Base-by-base conservation (phyloP, 176 grass and related monocot genomes). In the Oryza australiensis region DNA sequence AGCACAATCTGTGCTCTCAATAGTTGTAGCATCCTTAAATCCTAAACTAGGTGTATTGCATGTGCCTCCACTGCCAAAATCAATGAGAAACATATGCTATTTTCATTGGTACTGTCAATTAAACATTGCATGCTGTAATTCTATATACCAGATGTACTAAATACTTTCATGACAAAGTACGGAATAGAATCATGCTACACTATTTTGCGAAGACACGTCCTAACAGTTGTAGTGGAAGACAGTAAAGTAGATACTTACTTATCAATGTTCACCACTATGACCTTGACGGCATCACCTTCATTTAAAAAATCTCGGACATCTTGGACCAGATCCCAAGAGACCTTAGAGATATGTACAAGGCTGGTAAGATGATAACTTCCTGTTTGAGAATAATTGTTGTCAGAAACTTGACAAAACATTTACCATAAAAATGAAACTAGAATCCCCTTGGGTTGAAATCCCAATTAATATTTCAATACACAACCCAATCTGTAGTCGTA, bases 241-340 rank as follows among this genome's bases (percentile, higher is more conserved):
- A 38, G 7, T 63, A 80, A 62, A 70, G 26, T 15, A 68, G n/a
- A 73, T 62, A 82, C 78, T 88, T 90, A 95, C 93, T 3, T 79
- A 67, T 98, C 96, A 70, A 95, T 51, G 12, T 87, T 75, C 79
- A 98, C 70, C 26, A 95, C 85, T 84, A 93, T 85, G 49, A 95
- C 93, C 86, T 91, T 91, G 70, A 98, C 76, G 7, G 59, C 63
- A 70, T 98, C 88, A 0, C 93, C 93, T 87, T 90, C 96, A 69
- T 83, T 91, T 77, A 90, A 65, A 81, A 98, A 88, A 88, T 95
- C 92, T 66, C 84, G 86, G 64, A 95, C 89, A 80, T 98, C 96
- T 93, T 93, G 96, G 68, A 98, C 82, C 55, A 93, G 86, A 87
- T 98, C 96, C 96, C 93, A 98, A 62, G 96, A 98, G 64, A 94